These are phyloP conservation scores for Dactylellina parvicollis DNA, from an alignment of 2,329 filamentous ascomycete genomes.

Conservation along the genomic window DNA sequence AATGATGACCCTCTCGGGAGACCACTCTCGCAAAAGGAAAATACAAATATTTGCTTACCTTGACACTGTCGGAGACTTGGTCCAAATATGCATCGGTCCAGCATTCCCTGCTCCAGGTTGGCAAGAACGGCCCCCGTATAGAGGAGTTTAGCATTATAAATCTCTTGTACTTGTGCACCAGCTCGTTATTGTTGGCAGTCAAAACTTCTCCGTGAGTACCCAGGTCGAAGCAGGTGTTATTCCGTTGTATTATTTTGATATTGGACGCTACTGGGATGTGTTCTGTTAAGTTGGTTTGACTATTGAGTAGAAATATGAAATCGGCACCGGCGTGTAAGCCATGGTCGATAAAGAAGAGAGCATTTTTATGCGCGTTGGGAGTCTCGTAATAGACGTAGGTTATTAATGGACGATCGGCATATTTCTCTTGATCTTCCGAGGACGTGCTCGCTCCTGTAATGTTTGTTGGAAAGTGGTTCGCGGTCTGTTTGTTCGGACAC, in stretches of 20 bases:
- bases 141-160: conserved; percentile 62
- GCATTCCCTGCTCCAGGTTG: conserved; percentile 60
- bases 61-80: conserved; percentile 59
- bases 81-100: conserved; percentile 61
- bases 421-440: too few relatives aligned
- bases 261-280: conserved; percentile 59
- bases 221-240: conserved; percentile 61
- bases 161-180: conserved; percentile 60
- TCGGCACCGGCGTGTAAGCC: conserved; percentile 61
- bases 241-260: conserved; percentile 59
- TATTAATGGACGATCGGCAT: conserved; percentile 57
- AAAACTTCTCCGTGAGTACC: conserved; percentile 61
- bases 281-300: conserved; percentile 57
- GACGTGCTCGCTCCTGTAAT: too few relatives aligned
- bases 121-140: conserved; percentile 61
- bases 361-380: conserved; percentile 59
- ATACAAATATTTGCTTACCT: too few relatives aligned
- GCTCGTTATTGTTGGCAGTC: conserved; percentile 55
- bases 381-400: conserved; percentile 62
- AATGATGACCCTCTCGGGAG: too few relatives aligned
- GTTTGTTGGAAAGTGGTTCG: too few relatives aligned
- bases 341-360: conserved; percentile 61
- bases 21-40: too few relatives aligned
- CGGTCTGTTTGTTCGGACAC: too few relatives aligned
- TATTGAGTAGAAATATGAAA: conserved; percentile 63